Evolutionary conservation across 1,139 yeast species (phyloP).

Genomic region (Casaregolazyma lundiana): DNA sequence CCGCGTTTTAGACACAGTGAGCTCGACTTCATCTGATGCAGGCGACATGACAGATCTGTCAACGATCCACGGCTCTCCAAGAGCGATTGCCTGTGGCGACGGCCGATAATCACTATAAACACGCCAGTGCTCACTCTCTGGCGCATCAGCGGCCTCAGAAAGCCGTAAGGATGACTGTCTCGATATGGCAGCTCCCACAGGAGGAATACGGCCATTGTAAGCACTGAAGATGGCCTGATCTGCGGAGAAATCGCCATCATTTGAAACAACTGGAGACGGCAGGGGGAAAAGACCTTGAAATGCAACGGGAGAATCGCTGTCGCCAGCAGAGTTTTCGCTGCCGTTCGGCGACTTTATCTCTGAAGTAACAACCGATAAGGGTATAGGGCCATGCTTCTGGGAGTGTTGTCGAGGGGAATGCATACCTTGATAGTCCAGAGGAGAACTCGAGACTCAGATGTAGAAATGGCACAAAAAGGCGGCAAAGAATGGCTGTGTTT

Average conservation of each 20-base stretch:
- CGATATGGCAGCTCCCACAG: conserved; percentile 24
- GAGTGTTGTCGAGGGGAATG: conserved; percentile 1
- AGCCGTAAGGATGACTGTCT: conserved; percentile 19
- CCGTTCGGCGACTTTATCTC: conserved; percentile 2
- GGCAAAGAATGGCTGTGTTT: no score
- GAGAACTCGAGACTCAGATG: no score
- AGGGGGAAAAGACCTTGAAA: conserved; percentile 26
- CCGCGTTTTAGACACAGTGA: neutral
- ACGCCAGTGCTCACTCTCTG: conserved; percentile 10
- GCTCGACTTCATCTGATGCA: neutral
- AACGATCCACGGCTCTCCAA: neutral
- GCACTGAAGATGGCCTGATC: conserved; percentile 20
- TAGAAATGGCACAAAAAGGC: no score
- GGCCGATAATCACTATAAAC: conserved; percentile 20
- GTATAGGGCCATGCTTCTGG: neutral
- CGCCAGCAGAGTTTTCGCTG: neutral
- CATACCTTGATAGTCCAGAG: neutral
- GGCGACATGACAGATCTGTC: neutral
- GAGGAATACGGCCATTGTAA: conserved; percentile 23
- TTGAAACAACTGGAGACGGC: conserved; percentile 31
- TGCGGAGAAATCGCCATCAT: conserved; percentile 9
- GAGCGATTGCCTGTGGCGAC: conserved; percentile 9
- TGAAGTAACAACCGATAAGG: neutral
- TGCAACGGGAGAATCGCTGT: neutral
- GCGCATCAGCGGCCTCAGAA: conserved; percentile 4